A percentile compares a stretch with the other conserved stretches of the same genome.
Evolutionary conservation across 495 filamentous ascomycete genomes (phyloP).

Genomic region (Lasiosphaeria ovina): DNA sequence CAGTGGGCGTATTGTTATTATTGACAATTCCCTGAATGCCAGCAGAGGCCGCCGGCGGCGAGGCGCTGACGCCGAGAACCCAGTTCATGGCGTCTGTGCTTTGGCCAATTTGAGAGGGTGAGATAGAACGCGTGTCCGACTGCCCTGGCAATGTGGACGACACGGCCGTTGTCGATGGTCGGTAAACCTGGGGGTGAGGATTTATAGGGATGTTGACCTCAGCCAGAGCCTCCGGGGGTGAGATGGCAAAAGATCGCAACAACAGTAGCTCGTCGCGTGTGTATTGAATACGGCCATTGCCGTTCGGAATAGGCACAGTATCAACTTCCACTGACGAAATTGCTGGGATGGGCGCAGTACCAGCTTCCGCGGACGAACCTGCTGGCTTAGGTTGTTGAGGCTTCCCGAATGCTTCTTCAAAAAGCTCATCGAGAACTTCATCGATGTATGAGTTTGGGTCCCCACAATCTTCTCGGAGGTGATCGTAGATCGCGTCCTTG

Average conservation of each 20-base stretch:
- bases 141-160: neutral
- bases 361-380: no score
- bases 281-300: no score
- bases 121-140: neutral
- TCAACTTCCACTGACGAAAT: no score
- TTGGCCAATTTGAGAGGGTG: neutral
- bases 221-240: no score
- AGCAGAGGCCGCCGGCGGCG: neutral
- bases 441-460: neutral
- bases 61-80: neutral
- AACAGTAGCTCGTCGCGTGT: no score
- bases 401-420: no score
- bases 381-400: no score
- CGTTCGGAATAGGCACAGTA: no score
- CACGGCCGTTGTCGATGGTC: neutral
- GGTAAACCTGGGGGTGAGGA: neutral
- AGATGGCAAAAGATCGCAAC: no score
- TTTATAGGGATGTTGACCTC: no score
- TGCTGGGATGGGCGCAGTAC: no score
- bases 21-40: neutral
- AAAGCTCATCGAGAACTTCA: neutral
- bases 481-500: neutral
- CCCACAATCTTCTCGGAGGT: neutral
- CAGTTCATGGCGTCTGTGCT: conserved; percentile 1
- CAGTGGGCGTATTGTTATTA: neutral